These are phyloP conservation scores for Fibroporia radiculosa DNA, from an alignment of 768 basidiomycete genomes.

Conservation along the genomic window DNA sequence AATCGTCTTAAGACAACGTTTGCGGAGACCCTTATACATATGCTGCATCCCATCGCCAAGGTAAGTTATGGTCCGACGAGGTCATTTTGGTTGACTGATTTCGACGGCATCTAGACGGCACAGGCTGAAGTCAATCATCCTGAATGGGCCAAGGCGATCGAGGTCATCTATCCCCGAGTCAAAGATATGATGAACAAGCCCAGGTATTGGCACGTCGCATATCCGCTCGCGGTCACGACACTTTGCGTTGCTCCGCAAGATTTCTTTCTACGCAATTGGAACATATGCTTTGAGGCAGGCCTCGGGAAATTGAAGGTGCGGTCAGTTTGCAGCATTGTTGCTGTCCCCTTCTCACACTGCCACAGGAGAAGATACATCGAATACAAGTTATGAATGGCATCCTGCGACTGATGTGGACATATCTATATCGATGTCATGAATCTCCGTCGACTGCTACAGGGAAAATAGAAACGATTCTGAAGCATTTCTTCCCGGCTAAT, in stretches of 20 bases:
- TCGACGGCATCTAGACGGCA: conserved; percentile 55
- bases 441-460: conserved; percentile 70
- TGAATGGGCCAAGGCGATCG: conserved; percentile 88
- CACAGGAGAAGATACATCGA: conserved; percentile 73
- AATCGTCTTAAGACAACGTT: conserved; percentile 76
- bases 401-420: conserved; percentile 84
- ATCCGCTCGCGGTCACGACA: conserved; percentile 74
- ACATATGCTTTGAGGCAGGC: conserved; percentile 60
- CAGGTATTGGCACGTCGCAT: conserved; percentile 83
- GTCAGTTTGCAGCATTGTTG: too few relatives aligned
- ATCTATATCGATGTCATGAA: conserved; percentile 90
- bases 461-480: conserved; percentile 68
- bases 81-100: conserved; percentile 1
- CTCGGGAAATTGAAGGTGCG: conserved; percentile 74
- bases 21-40: conserved; percentile 67
- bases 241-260: conserved; percentile 85
- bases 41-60: conserved; percentile 87
- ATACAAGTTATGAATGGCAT: conserved; percentile 73
- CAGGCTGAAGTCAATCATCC: conserved; percentile 96
- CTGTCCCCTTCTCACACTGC: too few relatives aligned
- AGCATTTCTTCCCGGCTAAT: conserved; percentile 72
- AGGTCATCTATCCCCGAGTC: conserved; percentile 74
- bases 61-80: conserved; percentile 27
- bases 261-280: conserved; percentile 81
- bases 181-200: conserved; percentile 82